Conservation (phyloP, 331 rosid genomes). For the Rosa hybrid region DNA sequence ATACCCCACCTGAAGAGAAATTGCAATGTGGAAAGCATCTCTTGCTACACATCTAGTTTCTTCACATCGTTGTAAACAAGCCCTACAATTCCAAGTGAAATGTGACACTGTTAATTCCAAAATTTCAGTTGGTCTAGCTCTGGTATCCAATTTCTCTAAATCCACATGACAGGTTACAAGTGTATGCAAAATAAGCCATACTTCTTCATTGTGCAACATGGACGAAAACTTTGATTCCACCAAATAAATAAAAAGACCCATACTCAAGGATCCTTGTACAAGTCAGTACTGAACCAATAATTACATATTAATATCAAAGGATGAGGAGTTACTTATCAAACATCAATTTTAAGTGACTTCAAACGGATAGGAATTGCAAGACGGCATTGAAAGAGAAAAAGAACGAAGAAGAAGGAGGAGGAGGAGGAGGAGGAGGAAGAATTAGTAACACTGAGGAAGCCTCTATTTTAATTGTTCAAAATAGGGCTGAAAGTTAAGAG, state of each 20-base stretch:
- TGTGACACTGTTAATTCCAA: background rate
- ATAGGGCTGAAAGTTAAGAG: background rate
- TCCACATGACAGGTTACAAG: background rate
- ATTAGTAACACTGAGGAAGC: background rate
- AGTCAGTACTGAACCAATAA: background rate
- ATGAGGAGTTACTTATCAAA: background rate
- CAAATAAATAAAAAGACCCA: conserved; percentile 2
- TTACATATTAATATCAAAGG: background rate
- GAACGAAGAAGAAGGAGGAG: background rate
- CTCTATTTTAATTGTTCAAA: background rate
- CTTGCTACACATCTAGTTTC: no score
- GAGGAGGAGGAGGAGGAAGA: background rate
- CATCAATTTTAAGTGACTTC: background rate
- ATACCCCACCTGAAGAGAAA: no score
- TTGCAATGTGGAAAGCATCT: no score
- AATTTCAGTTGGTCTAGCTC: no score
- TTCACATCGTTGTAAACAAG: background rate
- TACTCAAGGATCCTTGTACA: background rate
- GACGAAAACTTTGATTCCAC: background rate
- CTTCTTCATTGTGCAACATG: background rate
- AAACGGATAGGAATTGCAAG: background rate
- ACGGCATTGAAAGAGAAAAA: background rate
- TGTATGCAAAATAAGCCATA: conserved; percentile 13
- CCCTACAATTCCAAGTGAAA: conserved; percentile 38
- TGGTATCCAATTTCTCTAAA: background rate